A percentile compares a stretch with the other conserved stretches of the same genome.
Conservation (phyloP, 176 grass and related monocot species). For the Oryza meridionalis region DNA sequence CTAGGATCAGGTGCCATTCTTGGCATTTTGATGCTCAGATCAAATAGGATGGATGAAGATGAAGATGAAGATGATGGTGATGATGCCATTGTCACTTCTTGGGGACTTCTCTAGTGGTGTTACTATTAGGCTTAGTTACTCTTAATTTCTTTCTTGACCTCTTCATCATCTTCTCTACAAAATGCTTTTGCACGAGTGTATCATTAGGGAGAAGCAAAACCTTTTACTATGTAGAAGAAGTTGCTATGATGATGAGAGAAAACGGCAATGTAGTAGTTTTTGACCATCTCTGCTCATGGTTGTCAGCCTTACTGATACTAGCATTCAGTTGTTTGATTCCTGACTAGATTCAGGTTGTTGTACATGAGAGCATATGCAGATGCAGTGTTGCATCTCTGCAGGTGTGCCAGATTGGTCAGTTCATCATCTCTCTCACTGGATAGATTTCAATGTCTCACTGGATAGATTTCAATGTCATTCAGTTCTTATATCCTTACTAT, state of each 20-base stretch:
- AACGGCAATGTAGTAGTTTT: slow-evolving; percentile 26
- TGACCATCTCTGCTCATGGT: neutral
- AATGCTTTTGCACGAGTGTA: slow-evolving; percentile 39
- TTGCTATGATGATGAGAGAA: slow-evolving; percentile 17
- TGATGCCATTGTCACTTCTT: neutral
- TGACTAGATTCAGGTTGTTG: slow-evolving; percentile 17
- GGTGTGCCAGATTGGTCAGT: slow-evolving; percentile 6
- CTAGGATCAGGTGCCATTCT: slow-evolving; percentile 22
- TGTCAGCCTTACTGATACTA: neutral
- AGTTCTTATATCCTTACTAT: slow-evolving; percentile 10
- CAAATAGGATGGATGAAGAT: neutral
- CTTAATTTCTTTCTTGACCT: slow-evolving; percentile 16
- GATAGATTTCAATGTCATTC: slow-evolving; percentile 35
- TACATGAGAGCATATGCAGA: slow-evolving; percentile 15
- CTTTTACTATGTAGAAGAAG: slow-evolving; percentile 23
- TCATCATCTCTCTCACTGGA: slow-evolving; percentile 8
- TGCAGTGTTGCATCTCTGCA: slow-evolving; percentile 26
- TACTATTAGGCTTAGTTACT: slow-evolving; percentile 37
- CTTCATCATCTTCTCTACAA: slow-evolving; percentile 15
- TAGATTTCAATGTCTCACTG: slow-evolving; percentile 24
- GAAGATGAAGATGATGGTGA: neutral
- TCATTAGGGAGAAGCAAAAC: slow-evolving; percentile 15
- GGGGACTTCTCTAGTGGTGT: neutral
- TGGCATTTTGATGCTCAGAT: neutral
- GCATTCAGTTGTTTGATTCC: slow-evolving; percentile 6